Conservation (phyloP, 2,329 filamentous ascomycete genomes). For the Pestalotiopsis fici region DNA sequence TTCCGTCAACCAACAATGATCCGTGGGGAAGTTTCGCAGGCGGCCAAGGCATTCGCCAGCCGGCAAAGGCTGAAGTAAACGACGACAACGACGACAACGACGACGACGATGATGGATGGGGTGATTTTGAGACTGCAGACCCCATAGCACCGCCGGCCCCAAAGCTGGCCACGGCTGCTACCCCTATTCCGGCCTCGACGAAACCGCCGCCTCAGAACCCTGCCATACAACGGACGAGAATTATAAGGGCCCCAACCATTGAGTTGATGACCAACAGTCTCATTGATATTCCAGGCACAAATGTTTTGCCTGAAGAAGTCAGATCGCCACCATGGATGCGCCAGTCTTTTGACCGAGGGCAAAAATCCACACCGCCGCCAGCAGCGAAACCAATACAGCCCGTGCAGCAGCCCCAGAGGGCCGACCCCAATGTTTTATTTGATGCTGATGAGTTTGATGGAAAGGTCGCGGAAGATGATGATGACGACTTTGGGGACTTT, state of each 20-base stretch:
- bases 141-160: constrained; percentile 22
- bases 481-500: constrained; percentile 64
- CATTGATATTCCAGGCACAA: constrained; percentile 33
- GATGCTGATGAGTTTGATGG: constrained; percentile 60
- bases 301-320: constrained; percentile 11
- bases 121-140: constrained; percentile 65
- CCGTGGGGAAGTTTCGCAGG: constrained; percentile 3
- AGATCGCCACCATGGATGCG: constrained; percentile 13
- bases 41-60: neutral
- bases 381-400: constrained; percentile 13
- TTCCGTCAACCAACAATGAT: constrained; percentile 14
- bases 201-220: constrained; percentile 9
- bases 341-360: constrained; percentile 10
- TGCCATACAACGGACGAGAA: constrained; percentile 24
- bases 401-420: constrained; percentile 14
- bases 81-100: constrained; percentile 47
- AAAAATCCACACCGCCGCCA: constrained; percentile 9
- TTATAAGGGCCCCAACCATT: constrained; percentile 51
- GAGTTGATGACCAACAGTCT: constrained; percentile 57
- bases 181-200: neutral
- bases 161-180: constrained; percentile 16
- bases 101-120: constrained; percentile 64
- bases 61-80: constrained; percentile 13
- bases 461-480: constrained; percentile 39
- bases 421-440: constrained; percentile 62